phyloP scores from a whole-genome alignment of 352 stramenopile species.

The Phytophthora boehmeriae region DNA sequence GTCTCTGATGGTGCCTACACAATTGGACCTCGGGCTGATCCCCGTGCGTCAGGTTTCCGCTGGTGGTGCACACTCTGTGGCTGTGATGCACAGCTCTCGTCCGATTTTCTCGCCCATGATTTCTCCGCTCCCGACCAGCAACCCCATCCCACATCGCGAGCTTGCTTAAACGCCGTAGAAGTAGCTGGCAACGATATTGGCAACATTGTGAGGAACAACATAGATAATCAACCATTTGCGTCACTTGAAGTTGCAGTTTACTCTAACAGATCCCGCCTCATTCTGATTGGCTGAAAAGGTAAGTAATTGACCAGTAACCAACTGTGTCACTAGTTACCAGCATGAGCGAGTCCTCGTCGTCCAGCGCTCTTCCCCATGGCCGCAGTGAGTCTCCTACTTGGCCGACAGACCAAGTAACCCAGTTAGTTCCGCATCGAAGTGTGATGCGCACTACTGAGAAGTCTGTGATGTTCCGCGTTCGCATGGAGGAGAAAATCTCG shows the following conservation, averaged over 20 bases:
- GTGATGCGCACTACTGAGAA: constrained; percentile 36
- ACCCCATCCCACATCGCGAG: constrained; percentile 28
- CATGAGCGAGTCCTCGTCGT: constrained; percentile 35
- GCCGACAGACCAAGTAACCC: constrained; percentile 8
- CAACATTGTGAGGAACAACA: background rate
- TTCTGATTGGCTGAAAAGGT: background rate
- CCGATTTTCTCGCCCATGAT: constrained; percentile 69
- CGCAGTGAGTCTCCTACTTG: constrained; percentile 13
- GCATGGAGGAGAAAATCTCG: constrained; percentile 28
- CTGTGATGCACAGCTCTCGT: constrained; percentile 69
- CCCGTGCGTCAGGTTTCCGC: constrained; percentile 74
- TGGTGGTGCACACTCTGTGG: constrained; percentile 75
- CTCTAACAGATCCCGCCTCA: constrained; percentile 11
- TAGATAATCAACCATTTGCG: constrained; percentile 5
- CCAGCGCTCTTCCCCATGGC: constrained; percentile 12
- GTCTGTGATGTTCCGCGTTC: constrained; percentile 36
- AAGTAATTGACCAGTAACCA: no score
- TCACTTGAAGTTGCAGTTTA: constrained; percentile 22
- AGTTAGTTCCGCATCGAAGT: constrained; percentile 1
- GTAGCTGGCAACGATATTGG: background rate
- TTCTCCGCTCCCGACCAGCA: constrained; percentile 37
- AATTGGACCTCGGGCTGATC: constrained; percentile 57
- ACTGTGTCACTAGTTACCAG: no score
- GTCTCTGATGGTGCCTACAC: constrained; percentile 50
- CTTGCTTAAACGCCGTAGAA: constrained; percentile 21